Percentiles rank a stretch among this genome's conserved stretches.
phyloP scores from a whole-genome alignment of 192 early-diverging fungal species.

The Umbelopsis isabellina region DNA sequence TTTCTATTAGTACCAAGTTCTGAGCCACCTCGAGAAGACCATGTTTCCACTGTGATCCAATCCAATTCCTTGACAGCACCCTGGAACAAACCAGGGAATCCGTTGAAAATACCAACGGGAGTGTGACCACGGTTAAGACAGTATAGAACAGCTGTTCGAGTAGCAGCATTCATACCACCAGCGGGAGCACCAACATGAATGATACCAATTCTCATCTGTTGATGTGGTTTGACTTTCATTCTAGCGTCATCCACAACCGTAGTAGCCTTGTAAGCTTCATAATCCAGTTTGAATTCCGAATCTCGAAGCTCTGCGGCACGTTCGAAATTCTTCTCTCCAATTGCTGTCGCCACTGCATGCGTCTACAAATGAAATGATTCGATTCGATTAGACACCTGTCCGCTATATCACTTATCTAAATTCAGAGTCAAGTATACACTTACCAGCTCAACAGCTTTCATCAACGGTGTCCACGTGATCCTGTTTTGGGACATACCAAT shows the following conservation, averaged over 20 bases:
- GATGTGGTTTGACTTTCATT: conserved; percentile 36
- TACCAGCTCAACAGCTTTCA: conserved; percentile 89
- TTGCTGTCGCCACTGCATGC: conserved; percentile 83
- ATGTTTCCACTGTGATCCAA: conserved; percentile 88
- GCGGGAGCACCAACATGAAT: conserved; percentile 95
- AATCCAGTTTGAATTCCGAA: conserved; percentile 76
- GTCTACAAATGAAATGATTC: conserved; percentile 55
- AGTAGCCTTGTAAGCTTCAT: conserved; percentile 65
- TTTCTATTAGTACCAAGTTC: conserved; percentile 93
- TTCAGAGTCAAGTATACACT: conserved; percentile 21
- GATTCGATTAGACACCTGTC: background rate
- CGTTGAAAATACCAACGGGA: conserved; percentile 89
- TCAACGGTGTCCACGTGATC: conserved; percentile 82
- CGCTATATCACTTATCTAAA: background rate
- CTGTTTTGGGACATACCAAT: conserved; percentile 93
- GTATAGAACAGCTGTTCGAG: conserved; percentile 81
- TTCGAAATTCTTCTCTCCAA: conserved; percentile 80
- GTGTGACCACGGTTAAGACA: conserved; percentile 88
- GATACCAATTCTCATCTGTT: conserved; percentile 85
- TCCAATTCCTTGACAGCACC: conserved; percentile 78
- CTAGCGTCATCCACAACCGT: conserved; percentile 46
- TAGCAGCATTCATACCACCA: conserved; percentile 97
- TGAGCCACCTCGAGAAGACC: conserved; percentile 91
- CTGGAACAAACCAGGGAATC: conserved; percentile 85
- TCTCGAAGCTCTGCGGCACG: conserved; percentile 91